Conservation (phyloP, 148 eudicot species). For the Mesembryanthemum crystallinum region DNA sequence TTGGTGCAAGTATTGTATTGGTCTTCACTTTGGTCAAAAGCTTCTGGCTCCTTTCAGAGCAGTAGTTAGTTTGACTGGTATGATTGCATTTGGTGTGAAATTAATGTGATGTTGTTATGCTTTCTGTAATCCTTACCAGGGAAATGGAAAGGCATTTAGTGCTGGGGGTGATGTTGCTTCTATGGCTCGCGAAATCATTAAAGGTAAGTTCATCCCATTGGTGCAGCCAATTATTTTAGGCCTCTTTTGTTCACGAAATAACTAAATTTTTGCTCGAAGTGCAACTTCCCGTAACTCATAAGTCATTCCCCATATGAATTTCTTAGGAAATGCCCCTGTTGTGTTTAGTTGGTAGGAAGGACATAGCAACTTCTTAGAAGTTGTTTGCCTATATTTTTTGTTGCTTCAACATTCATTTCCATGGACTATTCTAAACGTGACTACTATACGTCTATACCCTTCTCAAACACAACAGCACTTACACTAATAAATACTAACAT, state of each 20-base stretch:
- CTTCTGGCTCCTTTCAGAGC: too few species aligned
- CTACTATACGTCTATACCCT: too few species aligned
- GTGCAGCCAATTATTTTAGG: not conserved
- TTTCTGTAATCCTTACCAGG: slow-evolving; percentile 39
- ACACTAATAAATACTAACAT: too few species aligned
- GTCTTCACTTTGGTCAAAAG: too few species aligned
- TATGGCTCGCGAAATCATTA: slow-evolving; percentile 52
- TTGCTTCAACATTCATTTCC: too few species aligned
- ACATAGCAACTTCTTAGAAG: not conserved
- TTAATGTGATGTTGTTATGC: not conserved
- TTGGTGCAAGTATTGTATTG: too few species aligned
- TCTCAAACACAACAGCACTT: not conserved
- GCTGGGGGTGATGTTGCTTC: slow-evolving; percentile 91
- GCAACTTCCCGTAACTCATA: not conserved
- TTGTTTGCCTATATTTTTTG: not conserved
- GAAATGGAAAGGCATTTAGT: slow-evolving; percentile 88
- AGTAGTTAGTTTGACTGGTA: not conserved
- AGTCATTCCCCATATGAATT: not conserved
- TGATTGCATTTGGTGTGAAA: not conserved
- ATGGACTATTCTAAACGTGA: too few species aligned
- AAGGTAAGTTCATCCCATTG: slow-evolving; percentile 38
- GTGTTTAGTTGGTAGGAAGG: not conserved
- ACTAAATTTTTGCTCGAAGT: not conserved
- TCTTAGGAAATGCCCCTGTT: not conserved
- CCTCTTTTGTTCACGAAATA: not conserved